Evolutionary conservation across 1,139 yeast genomes (phyloP), one percentile per base, ranked within the genome.

Genomic region (Pneumocystis sp.): DNA sequence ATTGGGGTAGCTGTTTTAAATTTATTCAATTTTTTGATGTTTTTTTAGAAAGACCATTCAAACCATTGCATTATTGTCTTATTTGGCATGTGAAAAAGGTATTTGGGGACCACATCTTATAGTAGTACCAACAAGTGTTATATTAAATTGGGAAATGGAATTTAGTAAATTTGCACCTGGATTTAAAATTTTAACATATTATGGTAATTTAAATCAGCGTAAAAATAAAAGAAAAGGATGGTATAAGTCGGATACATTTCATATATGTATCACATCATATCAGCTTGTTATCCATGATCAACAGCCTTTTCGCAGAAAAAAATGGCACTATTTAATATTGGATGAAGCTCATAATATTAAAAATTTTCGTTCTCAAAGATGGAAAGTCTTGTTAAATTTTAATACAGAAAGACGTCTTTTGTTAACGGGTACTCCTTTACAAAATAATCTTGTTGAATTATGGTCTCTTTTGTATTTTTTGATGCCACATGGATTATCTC

Each of bases 81-180:
- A 91, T 74, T 79, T 95, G 65, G 98, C 99, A 0, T 89, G 96
- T 71, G 96, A 87, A 71, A 91, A 90, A 72, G 89, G 89, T 67
- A 82, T 87, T 40, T 93, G 99, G 99, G 98, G 98, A 0, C 98
- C 98, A 0, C 99, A 95, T 78, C 78, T 95, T 65, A 91, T 95
- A 75, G 85, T 95, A 68, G 99, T 95, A 3, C 99, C 99, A 1
- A 95, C 99, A 0, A 89, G 97, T 25, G 99, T 95, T n/a, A 85
- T 95, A 86, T 83, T 95, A 66, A 95, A 95, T 74, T 95, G 99
- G 99, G 99, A 95, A 74, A 91, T 93, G 97, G 99, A 95, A 74
- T 91, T 95, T 77, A 95, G 93, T 73, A 85, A 96, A 71, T 95
- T 95, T 79, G 97, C 97, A 0, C 99, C 99, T 0, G 99, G 98